Base-by-base conservation (phyloP, 2,329 filamentous ascomycete species). In the Pezicula radicicola region DNA sequence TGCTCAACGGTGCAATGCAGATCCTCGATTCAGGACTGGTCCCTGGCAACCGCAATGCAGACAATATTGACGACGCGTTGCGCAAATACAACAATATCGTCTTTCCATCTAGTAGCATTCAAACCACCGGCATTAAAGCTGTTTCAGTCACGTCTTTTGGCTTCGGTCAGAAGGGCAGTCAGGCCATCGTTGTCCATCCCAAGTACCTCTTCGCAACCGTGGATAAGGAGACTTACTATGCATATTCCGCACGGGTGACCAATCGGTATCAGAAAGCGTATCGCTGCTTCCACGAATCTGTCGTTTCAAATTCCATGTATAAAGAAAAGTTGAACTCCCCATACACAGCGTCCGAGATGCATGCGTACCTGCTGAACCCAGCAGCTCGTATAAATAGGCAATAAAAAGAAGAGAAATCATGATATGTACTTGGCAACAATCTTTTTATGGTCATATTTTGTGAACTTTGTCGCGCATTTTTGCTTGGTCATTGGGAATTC, bases 111-210 rank as follows among this genome's bases (percentile, higher is more conserved):
- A 88, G 89, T 63, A 88, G 83, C 70, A 91, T 97, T 63, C 93
- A 97, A 77, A 97, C 92, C 7, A 41, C n/a, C 12, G 93, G 92
- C 54, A 80, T 97, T 78, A 97, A 97, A 76, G 93, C 93, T 8
- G 97, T 97, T 80, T 95, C 90, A 1, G 89, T 97, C 57, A 97
- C 93, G 5, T 97, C 92, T 0, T 97, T 97, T 70, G 93, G 93
- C 70, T 97, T 97, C 78, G 93, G 93, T 59, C 93, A 97, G 74
- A 97, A 97, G 83, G 93, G 93, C 66, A 89, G 92, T 12, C 93
- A 97, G 72, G 91, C 87, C 28, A 93, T 97, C 65, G 92, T 91
- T 77, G 86, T 97, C 46, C 92, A 97, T 71, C 90, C 94, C 67
- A 91, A 88, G 74, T 97, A 97, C 72, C 83, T 97, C 52, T 97